phyloP scores from a whole-genome alignment of 768 basidiomycete genomes.

The Hydnum rufescens region DNA sequence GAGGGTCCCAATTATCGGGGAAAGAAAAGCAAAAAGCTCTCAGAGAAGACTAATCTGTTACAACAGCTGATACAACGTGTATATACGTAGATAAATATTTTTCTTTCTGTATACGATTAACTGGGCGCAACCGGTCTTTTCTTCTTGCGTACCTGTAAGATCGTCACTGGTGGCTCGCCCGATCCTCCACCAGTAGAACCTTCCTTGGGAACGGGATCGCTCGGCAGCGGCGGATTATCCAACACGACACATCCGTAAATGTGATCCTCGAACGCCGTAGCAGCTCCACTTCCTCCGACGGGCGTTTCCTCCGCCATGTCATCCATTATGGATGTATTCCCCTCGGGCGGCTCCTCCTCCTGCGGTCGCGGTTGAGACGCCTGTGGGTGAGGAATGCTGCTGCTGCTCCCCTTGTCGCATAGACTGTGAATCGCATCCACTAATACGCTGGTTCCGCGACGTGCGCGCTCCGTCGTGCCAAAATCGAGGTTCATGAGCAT shows the following conservation, averaged over 20 bases:
- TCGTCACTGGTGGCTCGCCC: constrained; percentile 4
- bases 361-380: no score
- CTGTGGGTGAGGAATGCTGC: no score
- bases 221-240: constrained; percentile 6
- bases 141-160: constrained; percentile 11
- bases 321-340: not conserved
- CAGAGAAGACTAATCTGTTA: no score
- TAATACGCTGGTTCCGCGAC: constrained; percentile 51
- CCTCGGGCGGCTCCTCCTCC: no score
- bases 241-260: constrained; percentile 3
- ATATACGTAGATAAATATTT: no score
- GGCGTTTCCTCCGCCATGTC: constrained; percentile 1
- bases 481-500: constrained; percentile 66
- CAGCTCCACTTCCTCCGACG: not conserved
- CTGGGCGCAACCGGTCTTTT: constrained; percentile 9
- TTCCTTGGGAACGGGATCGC: not conserved
- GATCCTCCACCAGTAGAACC: not conserved
- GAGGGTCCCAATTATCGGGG: no score
- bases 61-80: no score
- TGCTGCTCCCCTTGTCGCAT: not conserved
- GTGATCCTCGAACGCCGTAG: not conserved
- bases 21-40: no score
- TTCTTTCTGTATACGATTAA: no score
- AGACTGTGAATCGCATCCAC: constrained; percentile 22
- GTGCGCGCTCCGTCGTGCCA: constrained; percentile 39